Percentiles rank a stretch among this genome's conserved stretches.
These are phyloP conservation scores for Claviceps arundinis DNA, from an alignment of 2,329 filamentous ascomycete genomes.

Conservation along the genomic window DNA sequence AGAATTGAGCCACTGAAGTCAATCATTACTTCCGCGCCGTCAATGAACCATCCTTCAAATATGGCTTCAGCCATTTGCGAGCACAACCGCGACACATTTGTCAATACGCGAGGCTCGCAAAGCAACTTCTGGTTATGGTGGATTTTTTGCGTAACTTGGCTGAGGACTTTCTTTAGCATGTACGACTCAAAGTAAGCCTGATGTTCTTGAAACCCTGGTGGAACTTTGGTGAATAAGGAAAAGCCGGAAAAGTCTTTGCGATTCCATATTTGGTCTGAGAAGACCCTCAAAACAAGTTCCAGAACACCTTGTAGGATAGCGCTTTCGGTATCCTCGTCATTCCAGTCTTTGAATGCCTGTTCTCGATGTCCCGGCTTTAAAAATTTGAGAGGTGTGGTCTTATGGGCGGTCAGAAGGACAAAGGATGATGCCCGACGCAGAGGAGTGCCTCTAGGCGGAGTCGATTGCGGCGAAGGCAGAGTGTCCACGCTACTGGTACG, in stretches of 20 bases:
- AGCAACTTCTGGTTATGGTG: conserved; percentile 59
- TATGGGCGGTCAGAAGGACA: conserved; percentile 66
- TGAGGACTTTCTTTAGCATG: conserved; percentile 61
- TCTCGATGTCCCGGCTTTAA: conserved; percentile 18
- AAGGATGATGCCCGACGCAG: conserved; percentile 81
- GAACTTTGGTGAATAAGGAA: conserved; percentile 71
- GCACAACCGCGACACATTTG: conserved; percentile 72
- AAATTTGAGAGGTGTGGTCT: conserved; percentile 41
- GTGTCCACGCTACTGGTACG: conserved; percentile 50
- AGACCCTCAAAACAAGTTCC: conserved; percentile 65
- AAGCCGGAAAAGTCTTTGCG: conserved; percentile 89
- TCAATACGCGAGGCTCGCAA: conserved; percentile 69
- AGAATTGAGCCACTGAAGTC: conserved; percentile 77
- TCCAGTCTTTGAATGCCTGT: conserved; percentile 6
- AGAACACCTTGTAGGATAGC: conserved; percentile 63
- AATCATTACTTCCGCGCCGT: conserved; percentile 69
- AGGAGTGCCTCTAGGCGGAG: conserved; percentile 41
- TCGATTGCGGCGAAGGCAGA: conserved; percentile 33
- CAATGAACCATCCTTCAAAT: conserved; percentile 93
- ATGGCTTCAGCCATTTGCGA: conserved; percentile 77
- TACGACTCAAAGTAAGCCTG: conserved; percentile 94
- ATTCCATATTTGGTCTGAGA: conserved; percentile 71
- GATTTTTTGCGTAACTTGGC: conserved; percentile 55
- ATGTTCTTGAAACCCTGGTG: conserved; percentile 86
- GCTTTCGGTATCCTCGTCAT: conserved; percentile 43